Conservation (phyloP, 139 green algal genomes). For the Coelastrella sp. region DNA sequence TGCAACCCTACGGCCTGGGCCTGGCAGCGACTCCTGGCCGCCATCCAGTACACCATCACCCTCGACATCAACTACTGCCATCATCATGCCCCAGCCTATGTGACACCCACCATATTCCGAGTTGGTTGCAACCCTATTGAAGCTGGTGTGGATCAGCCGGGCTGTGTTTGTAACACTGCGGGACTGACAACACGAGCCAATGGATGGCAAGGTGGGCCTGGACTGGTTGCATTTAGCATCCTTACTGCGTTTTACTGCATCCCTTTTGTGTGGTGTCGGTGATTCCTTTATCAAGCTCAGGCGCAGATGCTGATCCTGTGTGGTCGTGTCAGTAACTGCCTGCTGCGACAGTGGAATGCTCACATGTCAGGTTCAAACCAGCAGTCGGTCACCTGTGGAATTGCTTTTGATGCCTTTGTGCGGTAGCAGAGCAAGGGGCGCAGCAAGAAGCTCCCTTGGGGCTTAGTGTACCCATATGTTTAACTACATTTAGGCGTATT, state of each 20-base stretch:
- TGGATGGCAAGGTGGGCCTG: neutral
- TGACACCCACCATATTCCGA: neutral
- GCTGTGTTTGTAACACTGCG: neutral
- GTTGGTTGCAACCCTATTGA: neutral
- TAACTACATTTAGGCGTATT: too few species aligned
- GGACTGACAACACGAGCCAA: neutral
- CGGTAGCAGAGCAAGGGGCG: too few species aligned
- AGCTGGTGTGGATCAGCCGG: neutral
- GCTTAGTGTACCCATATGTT: too few species aligned
- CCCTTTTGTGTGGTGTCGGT: too few species aligned
- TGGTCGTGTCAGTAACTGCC: neutral
- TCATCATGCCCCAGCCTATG: neutral
- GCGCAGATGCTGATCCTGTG: neutral
- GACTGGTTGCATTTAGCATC: too few species aligned
- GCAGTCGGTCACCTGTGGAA: too few species aligned
- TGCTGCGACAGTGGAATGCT: too few species aligned
- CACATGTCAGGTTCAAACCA: neutral
- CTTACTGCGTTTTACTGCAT: too few species aligned
- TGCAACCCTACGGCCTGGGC: conserved; percentile 21
- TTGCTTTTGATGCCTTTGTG: too few species aligned
- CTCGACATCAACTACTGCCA: conserved; percentile 26
- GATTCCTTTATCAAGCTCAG: neutral
- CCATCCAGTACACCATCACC: conserved; percentile 2
- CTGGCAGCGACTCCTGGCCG: neutral
- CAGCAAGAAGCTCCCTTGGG: too few species aligned